These are phyloP conservation scores for Globisporangium lucens DNA, from an alignment of 352 stramenopile species.

Conservation along the genomic window DNA sequence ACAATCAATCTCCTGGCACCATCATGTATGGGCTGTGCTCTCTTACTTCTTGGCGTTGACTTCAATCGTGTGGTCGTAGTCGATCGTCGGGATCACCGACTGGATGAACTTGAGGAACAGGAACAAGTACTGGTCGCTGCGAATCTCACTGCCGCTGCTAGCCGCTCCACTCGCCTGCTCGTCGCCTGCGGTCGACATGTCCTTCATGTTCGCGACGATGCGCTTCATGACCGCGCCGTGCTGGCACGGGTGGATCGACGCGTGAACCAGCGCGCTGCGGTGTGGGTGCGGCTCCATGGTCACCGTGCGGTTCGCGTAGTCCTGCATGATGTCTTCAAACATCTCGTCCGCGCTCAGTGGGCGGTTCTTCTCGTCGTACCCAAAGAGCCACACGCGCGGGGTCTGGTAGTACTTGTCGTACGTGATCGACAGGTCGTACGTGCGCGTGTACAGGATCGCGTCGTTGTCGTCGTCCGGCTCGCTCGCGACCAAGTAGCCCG, in stretches of 20 bases:
- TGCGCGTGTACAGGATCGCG: slow-evolving; percentile 92
- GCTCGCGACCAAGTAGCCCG: slow-evolving; percentile 64
- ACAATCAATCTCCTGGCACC: not conserved
- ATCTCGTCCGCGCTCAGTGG: slow-evolving; percentile 92
- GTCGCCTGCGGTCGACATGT: slow-evolving; percentile 45
- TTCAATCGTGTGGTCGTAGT: slow-evolving; percentile 99
- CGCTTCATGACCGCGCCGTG: slow-evolving; percentile 98
- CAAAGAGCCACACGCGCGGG: slow-evolving; percentile 97
- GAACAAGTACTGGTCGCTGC: slow-evolving; percentile 98
- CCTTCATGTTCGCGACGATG: slow-evolving; percentile 92
- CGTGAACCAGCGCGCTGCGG: slow-evolving; percentile 83
- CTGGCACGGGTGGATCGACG: slow-evolving; percentile 97
- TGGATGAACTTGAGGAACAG: slow-evolving; percentile 99
- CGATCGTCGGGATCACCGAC: slow-evolving; percentile 98
- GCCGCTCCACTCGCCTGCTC: slow-evolving; percentile 14
- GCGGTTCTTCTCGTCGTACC: slow-evolving; percentile 90
- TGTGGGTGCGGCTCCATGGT: slow-evolving; percentile 98
- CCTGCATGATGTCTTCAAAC: slow-evolving; percentile 99
- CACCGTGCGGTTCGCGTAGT: slow-evolving; percentile 99
- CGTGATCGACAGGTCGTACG: slow-evolving; percentile 98
- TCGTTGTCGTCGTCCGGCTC: slow-evolving; percentile 88
- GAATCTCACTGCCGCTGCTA: slow-evolving; percentile 51
- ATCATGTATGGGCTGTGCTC: not conserved
- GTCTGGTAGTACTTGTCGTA: slow-evolving; percentile 99
- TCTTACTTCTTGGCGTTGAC: slow-evolving; percentile 75